Base-by-base conservation (phyloP, 129 eudicot genomes). In the Flaveria robusta region DNA sequence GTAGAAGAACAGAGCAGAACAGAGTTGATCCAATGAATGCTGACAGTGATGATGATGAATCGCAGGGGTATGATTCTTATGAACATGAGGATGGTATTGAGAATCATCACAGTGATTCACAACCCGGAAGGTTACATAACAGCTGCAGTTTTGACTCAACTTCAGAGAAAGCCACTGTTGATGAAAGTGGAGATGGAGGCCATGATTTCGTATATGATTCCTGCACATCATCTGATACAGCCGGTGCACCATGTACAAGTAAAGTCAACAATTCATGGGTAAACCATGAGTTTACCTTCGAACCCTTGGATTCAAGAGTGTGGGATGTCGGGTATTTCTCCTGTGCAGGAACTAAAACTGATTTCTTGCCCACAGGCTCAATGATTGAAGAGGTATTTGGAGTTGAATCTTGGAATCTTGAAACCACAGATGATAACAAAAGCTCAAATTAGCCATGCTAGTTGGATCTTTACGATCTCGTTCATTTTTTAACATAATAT, bases 361-460 rank as follows among this genome's bases (percentile, higher is more conserved):
- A 87, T 55, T 85, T 90, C 56, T 72, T 87, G 29, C 87, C 96
- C 7, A 87, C 90, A 0, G 82, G 90, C 76, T 78, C 83, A 74
- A 84, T 90, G 92, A 90, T 90, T 58, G 90, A 89, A 82, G 91
- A 90, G 81, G 87, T 90, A 39, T 90, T 90, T 79, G 90, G 90
- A 65, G 86, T 59, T 15, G 90, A 80, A 50, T 70, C 84, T 62
- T 87, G 80, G 83, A 26, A 83, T 70, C 63, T 63, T 54, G 82
- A 75, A 41, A 67, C n/a, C 66, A 69, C 47, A 12, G 70, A 76
- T 18, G 81, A 60, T 66, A 34, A 46, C 77, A 72, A 82, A 43
- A 71, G 47, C 37, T 47, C 58, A 74, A 83, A 72, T 24, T 83
- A 68, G 16, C 54, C 46, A 1, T 12, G 76, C 18, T 77, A 11